Conservation (phyloP, 2,329 filamentous ascomycete genomes). For the Bipolaris bicolor region DNA sequence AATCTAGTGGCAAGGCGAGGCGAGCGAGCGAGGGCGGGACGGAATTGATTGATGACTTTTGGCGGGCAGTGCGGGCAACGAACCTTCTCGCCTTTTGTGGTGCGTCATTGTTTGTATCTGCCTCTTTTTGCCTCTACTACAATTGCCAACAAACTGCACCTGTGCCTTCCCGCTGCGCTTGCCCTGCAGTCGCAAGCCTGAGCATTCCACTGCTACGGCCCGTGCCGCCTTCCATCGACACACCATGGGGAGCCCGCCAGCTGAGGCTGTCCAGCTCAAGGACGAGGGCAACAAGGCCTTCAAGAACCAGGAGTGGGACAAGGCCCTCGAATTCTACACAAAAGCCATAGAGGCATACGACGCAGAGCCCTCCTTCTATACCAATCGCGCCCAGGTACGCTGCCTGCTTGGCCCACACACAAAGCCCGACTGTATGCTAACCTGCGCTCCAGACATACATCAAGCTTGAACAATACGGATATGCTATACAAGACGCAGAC, state of each 20-base stretch:
- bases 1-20: conserved; percentile 33
- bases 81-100: conserved; percentile 15
- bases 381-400: conserved; percentile 90
- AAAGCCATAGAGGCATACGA: conserved; percentile 86
- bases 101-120: conserved; percentile 16
- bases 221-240: conserved; percentile 16
- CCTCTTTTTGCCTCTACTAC: conserved; percentile 1
- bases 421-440: conserved; percentile 36
- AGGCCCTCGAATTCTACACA: conserved; percentile 81
- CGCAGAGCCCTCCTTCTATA: conserved; percentile 86
- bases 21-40: conserved; percentile 32
- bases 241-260: conserved; percentile 53
- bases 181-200: conserved; percentile 17
- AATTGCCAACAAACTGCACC: conserved; percentile 14
- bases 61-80: conserved; percentile 19
- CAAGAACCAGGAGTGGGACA: conserved; percentile 81
- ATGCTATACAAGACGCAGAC: conserved; percentile 87
- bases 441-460: conserved; percentile 74
- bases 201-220: conserved; percentile 18
- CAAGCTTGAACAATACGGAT: conserved; percentile 93
- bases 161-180: conserved; percentile 26
- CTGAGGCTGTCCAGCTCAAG: conserved; percentile 83
- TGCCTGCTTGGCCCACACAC: conserved; percentile 23
- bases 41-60: conserved; percentile 32
- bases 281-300: conserved; percentile 95